Percentiles rank a stretch among this genome's conserved stretches.
Evolutionary conservation across 2,329 filamentous ascomycete species (phyloP).

Genomic region (Beauveria scarabaeidicola): DNA sequence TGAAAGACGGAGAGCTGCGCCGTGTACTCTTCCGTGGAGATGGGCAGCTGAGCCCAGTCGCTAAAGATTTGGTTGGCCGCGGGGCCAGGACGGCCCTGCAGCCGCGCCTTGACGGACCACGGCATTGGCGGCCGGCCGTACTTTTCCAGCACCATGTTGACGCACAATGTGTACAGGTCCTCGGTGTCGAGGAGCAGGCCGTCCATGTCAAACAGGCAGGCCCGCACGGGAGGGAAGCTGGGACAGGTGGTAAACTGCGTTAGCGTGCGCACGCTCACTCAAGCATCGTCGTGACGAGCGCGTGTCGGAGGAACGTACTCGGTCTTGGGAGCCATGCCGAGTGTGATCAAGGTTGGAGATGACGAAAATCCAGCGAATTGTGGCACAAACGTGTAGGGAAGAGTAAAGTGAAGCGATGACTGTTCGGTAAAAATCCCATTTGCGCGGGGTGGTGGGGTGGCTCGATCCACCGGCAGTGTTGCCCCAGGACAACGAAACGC

Average conservation of each 20-base stretch:
- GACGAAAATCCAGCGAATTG: too few relatives aligned
- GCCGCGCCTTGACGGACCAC: conserved; percentile 87
- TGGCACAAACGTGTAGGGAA: not conserved
- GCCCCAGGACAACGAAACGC: not conserved
- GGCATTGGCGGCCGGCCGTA: conserved; percentile 70
- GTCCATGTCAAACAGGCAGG: conserved; percentile 98
- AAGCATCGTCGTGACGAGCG: not conserved
- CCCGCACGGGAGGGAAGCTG: conserved; percentile 72
- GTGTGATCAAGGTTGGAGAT: not conserved
- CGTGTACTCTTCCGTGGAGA: conserved; percentile 60
- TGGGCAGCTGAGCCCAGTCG: conserved; percentile 79
- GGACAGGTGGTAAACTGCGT: not conserved
- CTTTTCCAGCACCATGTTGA: conserved; percentile 71
- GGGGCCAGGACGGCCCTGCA: conserved; percentile 53
- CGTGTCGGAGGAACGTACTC: conserved; percentile 28
- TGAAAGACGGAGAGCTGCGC: conserved; percentile 55
- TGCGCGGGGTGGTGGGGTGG: conserved; percentile 1
- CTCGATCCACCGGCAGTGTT: not conserved
- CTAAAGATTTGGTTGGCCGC: conserved; percentile 49
- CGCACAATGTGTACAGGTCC: conserved; percentile 75
- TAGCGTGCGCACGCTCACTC: not conserved
- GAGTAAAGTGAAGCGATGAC: not conserved
- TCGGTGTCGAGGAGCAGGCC: conserved; percentile 91
- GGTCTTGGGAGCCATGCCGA: conserved; percentile 34
- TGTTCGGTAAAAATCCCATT: not conserved